Evolutionary conservation across 257 asterid species (phyloP).

Genomic region (Handroanthus guayacan): DNA sequence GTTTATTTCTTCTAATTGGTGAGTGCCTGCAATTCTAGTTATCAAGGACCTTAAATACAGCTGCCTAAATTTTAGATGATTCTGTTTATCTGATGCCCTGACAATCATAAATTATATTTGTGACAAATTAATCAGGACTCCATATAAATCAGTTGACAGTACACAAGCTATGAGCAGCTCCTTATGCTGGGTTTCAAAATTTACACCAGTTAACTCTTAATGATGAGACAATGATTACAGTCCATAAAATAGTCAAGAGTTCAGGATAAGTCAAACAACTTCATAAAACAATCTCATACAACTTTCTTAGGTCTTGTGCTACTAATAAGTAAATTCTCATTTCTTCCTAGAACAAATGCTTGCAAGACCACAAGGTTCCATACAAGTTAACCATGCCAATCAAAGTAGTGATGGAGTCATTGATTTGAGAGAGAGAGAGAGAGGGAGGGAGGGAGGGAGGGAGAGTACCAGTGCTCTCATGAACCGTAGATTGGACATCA

Average conservation of each 20-base stretch:
- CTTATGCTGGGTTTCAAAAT: not conserved
- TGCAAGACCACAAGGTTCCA: conserved; percentile 25
- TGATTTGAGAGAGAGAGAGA: conserved; percentile 23
- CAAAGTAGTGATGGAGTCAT: conserved; percentile 17
- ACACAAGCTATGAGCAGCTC: conserved; percentile 23
- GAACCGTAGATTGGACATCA: conserved; percentile 46
- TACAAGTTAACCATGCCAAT: conserved; percentile 23
- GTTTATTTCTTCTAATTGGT: not conserved
- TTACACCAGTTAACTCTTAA: conserved; percentile 15
- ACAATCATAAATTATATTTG: conserved; percentile 24
- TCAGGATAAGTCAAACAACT: conserved; percentile 23
- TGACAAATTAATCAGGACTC: conserved; percentile 20
- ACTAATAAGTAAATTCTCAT: conserved; percentile 17
- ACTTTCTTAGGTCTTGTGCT: conserved; percentile 16
- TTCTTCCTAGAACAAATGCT: conserved; percentile 20
- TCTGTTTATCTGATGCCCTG: conserved; percentile 6
- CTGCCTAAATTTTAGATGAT: not conserved
- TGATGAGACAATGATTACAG: conserved; percentile 22
- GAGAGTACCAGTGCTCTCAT: conserved; percentile 55
- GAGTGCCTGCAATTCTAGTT: conserved; percentile 10
- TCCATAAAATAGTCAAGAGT: conserved; percentile 23
- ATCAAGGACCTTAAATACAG: conserved; percentile 27
- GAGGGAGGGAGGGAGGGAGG: conserved; percentile 24
- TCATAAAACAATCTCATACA: conserved; percentile 27
- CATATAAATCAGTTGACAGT: conserved; percentile 21